A percentile compares a stretch with the other conserved stretches of the same genome.
Conservation (phyloP, 2,329 filamentous ascomycete species). For the Pyrenophora teres region DNA sequence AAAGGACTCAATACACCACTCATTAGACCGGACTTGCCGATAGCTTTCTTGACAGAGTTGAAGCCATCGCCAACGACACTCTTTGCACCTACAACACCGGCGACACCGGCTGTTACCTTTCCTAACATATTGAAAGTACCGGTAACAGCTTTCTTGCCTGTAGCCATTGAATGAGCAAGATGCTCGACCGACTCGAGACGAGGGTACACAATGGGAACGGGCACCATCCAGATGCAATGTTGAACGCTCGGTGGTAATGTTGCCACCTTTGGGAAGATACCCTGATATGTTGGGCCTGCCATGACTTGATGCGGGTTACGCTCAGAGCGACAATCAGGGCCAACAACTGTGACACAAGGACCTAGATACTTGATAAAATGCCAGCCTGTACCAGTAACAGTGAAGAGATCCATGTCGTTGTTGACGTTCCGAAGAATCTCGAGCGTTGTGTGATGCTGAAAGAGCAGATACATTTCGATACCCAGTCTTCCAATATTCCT, state of each 20-base stretch:
- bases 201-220: constrained; percentile 88
- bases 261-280: constrained; percentile 93
- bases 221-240: constrained; percentile 95
- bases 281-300: constrained; percentile 95
- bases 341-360: constrained; percentile 85
- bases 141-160: constrained; percentile 95
- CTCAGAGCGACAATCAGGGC: constrained; percentile 90
- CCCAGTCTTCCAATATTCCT: constrained; percentile 96
- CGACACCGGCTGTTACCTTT: constrained; percentile 92
- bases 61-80: constrained; percentile 92
- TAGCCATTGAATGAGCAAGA: constrained; percentile 86
- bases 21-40: constrained; percentile 95
- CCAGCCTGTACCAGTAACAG: constrained; percentile 95
- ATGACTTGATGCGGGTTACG: constrained; percentile 88
- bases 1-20: constrained; percentile 94
- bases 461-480: constrained; percentile 96
- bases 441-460: constrained; percentile 96
- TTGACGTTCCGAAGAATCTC: constrained; percentile 89
- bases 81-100: constrained; percentile 93
- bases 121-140: constrained; percentile 95
- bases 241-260: constrained; percentile 90
- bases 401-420: constrained; percentile 91
- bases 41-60: constrained; percentile 91
- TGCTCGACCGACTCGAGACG: constrained; percentile 90
- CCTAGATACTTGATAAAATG: constrained; percentile 98